Evolutionary conservation across 306 rosid species (phyloP).

Genomic region (Luffa acutangula): DNA sequence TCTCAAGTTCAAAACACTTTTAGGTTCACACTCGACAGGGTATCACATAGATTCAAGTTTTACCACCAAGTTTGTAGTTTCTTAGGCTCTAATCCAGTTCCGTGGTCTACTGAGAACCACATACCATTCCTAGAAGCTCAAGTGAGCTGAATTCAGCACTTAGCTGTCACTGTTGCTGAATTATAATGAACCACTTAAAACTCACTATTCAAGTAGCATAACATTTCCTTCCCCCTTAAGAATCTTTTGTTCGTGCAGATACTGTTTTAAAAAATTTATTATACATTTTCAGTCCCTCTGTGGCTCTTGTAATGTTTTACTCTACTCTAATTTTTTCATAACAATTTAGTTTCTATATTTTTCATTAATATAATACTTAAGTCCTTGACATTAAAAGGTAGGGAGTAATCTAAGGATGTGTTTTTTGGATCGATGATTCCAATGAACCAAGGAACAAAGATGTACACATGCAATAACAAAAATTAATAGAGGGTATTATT

Average conservation of each 20-base stretch:
- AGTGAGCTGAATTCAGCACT: neutral
- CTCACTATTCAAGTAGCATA: neutral
- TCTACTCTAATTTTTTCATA: neutral
- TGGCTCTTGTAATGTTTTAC: neutral
- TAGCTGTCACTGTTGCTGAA: neutral
- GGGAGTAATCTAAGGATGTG: neutral
- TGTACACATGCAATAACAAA: neutral
- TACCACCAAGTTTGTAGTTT: neutral
- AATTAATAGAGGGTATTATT: neutral
- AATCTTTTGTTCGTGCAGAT: neutral
- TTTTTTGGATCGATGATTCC: neutral
- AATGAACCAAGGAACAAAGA: neutral
- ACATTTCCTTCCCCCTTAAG: neutral
- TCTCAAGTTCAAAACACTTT: neutral
- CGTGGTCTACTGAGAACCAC: neutral
- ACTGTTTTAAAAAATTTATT: neutral
- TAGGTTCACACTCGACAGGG: neutral
- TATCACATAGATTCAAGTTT: neutral
- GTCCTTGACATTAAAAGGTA: neutral
- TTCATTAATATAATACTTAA: neutral
- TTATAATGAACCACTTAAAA: neutral
- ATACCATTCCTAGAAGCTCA: neutral
- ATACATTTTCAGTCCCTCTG: neutral
- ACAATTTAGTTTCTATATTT: neutral
- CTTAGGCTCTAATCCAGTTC: neutral